Conservation (phyloP, 306 rosid genomes). For the Benincasa hispida region DNA sequence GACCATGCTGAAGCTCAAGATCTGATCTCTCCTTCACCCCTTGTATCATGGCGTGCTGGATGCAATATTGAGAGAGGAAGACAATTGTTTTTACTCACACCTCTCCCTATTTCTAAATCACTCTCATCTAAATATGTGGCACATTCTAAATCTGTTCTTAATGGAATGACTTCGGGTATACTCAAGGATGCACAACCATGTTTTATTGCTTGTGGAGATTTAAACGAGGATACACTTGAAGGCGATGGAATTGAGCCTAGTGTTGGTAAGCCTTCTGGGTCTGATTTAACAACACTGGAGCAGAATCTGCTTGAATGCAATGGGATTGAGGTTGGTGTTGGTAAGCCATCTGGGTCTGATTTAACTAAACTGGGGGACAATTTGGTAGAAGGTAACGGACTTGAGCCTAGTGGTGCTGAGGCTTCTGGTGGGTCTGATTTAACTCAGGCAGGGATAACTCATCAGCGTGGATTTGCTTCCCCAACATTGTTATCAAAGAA, state of each 20-base stretch:
- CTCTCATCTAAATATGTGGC: slow-evolving; percentile 36
- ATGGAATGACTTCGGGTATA: slow-evolving; percentile 21
- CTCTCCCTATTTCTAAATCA: slow-evolving; percentile 71
- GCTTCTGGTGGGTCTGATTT: slow-evolving; percentile 23
- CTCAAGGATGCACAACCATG: slow-evolving; percentile 15
- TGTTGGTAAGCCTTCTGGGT: slow-evolving; percentile 28
- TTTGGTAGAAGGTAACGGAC: slow-evolving; percentile 17
- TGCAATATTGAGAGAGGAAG: slow-evolving; percentile 69
- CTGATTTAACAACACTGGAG: neutral
- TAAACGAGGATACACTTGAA: slow-evolving; percentile 20
- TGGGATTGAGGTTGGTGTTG: slow-evolving; percentile 21
- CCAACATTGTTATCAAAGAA: slow-evolving; percentile 18
- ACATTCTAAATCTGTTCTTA: slow-evolving; percentile 29
- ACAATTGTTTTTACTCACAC: slow-evolving; percentile 83
- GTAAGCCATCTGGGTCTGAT: slow-evolving; percentile 25
- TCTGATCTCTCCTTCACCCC: slow-evolving; percentile 81
- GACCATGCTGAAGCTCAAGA: slow-evolving; percentile 21
- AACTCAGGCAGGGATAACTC: slow-evolving; percentile 17
- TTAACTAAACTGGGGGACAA: slow-evolving; percentile 1
- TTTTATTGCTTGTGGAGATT: slow-evolving; percentile 16
- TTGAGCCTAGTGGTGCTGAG: slow-evolving; percentile 28
- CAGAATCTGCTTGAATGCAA: slow-evolving; percentile 22
- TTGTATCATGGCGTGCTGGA: slow-evolving; percentile 86
- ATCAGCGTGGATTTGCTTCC: slow-evolving; percentile 23
- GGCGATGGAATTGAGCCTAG: slow-evolving; percentile 18